Evolutionary conservation across 2,329 filamentous ascomycete genomes (phyloP).

Genomic region (Monosporascus sp.): DNA sequence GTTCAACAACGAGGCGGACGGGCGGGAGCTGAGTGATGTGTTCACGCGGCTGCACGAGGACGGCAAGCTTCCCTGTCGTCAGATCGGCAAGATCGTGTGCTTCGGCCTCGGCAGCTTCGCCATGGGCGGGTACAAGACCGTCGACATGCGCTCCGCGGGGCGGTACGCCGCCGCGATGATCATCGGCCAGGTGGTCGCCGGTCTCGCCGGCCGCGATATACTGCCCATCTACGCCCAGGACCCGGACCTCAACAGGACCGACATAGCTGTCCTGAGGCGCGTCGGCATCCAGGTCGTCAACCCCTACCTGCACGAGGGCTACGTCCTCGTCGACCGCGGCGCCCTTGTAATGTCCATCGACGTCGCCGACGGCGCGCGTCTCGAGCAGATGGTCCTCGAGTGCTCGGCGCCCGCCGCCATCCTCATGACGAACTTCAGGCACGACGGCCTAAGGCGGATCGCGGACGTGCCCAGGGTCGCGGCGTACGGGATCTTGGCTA

Average conservation of each 20-base stretch:
- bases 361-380: background rate
- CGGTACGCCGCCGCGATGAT: background rate
- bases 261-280: background rate
- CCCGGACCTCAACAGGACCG: background rate
- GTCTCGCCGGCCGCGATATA: background rate
- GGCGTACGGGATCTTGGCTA: too few relatives aligned
- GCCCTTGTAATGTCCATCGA: background rate
- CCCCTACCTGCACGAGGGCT: background rate
- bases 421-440: background rate
- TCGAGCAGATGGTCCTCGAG: background rate
- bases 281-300: background rate
- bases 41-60: background rate
- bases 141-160: background rate
- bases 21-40: background rate
- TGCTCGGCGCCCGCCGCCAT: background rate
- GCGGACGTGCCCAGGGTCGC: too few relatives aligned
- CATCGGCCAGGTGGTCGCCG: background rate
- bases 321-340: background rate
- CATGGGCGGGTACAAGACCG: background rate
- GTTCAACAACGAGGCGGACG: background rate
- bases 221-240: background rate
- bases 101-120: background rate
- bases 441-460: too few relatives aligned
- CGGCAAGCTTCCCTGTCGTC: background rate
- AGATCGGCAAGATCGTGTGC: background rate